Percentiles rank a stretch among this genome's conserved stretches.
phyloP scores from a whole-genome alignment of 345 rosid species.

The Fremontodendron californicum region DNA sequence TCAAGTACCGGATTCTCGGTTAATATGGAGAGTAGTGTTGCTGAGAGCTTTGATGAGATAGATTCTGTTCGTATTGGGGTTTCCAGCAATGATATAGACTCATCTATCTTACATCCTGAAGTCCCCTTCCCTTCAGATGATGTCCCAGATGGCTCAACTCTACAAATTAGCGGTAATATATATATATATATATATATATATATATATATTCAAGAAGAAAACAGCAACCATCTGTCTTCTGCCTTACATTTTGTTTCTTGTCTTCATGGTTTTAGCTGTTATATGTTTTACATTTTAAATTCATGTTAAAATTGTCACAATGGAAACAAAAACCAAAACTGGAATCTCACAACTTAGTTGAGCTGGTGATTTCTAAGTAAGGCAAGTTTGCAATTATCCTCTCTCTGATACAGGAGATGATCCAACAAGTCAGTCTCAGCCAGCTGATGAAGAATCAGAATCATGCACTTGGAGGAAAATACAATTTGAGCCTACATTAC shows the following conservation, averaged over 20 bases:
- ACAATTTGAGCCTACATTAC: constrained; percentile 19
- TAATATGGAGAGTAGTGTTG: constrained; percentile 1
- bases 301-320: background rate
- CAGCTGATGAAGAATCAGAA: constrained; percentile 10
- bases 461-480: constrained; percentile 6
- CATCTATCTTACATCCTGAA: background rate
- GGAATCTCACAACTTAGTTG: background rate
- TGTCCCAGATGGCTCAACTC: background rate
- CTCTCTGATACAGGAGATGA: background rate
- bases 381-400: background rate
- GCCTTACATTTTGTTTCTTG: background rate
- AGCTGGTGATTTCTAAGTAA: background rate
- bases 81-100: constrained; percentile 3
- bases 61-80: background rate
- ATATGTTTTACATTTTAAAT: background rate
- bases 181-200: no score
- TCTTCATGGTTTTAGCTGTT: background rate
- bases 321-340: background rate
- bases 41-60: constrained; percentile 11
- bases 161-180: background rate
- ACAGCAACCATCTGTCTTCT: background rate
- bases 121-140: background rate
- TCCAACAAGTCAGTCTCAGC: background rate
- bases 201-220: background rate
- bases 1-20: background rate